Evolutionary conservation across 768 basidiomycete genomes (phyloP), one percentile per base, ranked within the genome.

Genomic region (Dacryopinax spathularia): DNA sequence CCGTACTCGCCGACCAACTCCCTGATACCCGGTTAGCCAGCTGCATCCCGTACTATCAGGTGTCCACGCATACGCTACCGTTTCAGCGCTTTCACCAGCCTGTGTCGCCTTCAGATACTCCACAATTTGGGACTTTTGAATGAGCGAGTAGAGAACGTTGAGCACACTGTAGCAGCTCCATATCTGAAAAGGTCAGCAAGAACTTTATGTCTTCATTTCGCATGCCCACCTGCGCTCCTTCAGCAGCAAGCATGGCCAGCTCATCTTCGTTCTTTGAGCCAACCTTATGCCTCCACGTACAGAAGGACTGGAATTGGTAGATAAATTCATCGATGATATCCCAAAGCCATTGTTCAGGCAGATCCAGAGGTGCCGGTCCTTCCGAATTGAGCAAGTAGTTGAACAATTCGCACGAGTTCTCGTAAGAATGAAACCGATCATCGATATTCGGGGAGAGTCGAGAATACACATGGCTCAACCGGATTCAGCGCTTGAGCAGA

Each of bases 121-220:
- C 74, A 94, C 92, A 75, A 93, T 89, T 74, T 86, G 86, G 4
- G 89, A 91, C 75, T 98, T 98, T 82, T 98, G 95, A 67, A 99
- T 94, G 69, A 99, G 82, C 20, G 93, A 97, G 78, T 99, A 99
- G 29, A 99, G 81, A 36, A 99, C 95, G 76, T 99, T 98, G 69
- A 99, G 81, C 29, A 98, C 95, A 66, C 89, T 93, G 78, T 99
- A 99, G 60, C 92, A 95, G 69, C 88, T 92, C 96, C 96, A 99
- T 64, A 94, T 87, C 83, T 93, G 68, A 10, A 27, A 35, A 29
- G 18, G 61, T 68, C 70, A 15, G 64, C 0, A 1, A 7, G 15
- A 60, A 69, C 15, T 29, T 56, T 5, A 13, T 56, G 48, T 9
- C 48, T 9, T 15, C 25, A 37, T 18, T 7, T 6, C 3, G 29